Evolutionary conservation across 257 asterid species (phyloP), one percentile per base, ranked within the genome.

Genomic region (Coffea canephora): DNA sequence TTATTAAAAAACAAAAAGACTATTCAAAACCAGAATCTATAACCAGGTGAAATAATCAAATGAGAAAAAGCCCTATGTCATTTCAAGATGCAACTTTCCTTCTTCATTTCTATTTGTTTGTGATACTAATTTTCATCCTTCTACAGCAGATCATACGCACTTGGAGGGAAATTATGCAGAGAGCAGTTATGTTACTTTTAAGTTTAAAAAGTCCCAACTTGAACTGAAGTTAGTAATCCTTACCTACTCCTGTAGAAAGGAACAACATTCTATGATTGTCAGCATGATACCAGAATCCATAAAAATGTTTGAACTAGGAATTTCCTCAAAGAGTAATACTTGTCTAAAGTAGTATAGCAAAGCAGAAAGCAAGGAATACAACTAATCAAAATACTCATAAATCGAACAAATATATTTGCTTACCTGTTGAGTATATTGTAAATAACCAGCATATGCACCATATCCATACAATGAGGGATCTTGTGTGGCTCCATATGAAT

Each of bases 381-480:
- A 50, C n/a, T 66, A 73, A 45, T 27, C 34, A 19, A 41, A 39
- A 71, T 34, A 50, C 34, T 54, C 66, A 64, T n/a, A 45, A 75
- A 61, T 54, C 11, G 77, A 75, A 39, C 12, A 69, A 70, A 19
- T 41, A 19, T 41, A 73, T 78, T 57, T 75, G 39, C 83, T 59
- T 82, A 88, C 98, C 98, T 89, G 97, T 55, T 88, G 97, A 68
- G 97, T 94, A 83, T 93, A 95, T 79, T 90, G 98, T 6, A 64
- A 71, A 73, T 93, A 95, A 73, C 97, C 96, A 81, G 96, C 90
- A 85, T 95, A 95, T 81, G 97, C 94, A 79, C 99, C 89, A 77
- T 93, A 92, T 13, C 94, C 90, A 85, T 91, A 93, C 7, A 90
- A 86, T 55, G 97, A 88, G 52, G 98, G 97, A 82, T 95, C 99